Percentiles rank a stretch among this genome's conserved stretches.
Conservation (phyloP, 805 yeast genomes). For the Saccharomycopsis fodiens region DNA sequence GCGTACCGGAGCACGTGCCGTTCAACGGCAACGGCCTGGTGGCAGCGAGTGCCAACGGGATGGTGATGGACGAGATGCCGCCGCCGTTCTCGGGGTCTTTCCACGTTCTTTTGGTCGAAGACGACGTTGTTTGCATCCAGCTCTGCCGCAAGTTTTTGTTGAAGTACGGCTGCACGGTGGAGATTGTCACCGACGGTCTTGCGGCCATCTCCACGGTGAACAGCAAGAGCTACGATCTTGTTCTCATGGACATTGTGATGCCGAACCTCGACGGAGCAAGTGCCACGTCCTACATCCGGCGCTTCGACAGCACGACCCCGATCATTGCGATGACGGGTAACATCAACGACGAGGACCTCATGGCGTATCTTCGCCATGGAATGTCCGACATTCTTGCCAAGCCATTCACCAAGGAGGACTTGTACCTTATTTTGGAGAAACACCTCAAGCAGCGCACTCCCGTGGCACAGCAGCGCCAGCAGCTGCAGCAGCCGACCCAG, state of each 20-base stretch:
- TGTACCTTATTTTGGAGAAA: conserved; percentile 70
- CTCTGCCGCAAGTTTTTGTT: conserved; percentile 74
- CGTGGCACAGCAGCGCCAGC: conserved; percentile 20
- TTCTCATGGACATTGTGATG: conserved; percentile 84
- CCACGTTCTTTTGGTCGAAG: conserved; percentile 73
- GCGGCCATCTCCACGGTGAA: conserved; percentile 76
- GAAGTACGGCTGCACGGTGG: conserved; percentile 88
- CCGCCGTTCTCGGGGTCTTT: conserved; percentile 34
- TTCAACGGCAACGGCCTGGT: conserved; percentile 4
- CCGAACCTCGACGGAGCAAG: conserved; percentile 85
- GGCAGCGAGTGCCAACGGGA: conserved; percentile 13
- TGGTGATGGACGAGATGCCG: conserved; percentile 17
- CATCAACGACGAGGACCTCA: conserved; percentile 73
- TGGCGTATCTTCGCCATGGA: conserved; percentile 76
- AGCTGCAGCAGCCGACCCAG: conserved; percentile 6
- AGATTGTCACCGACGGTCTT: conserved; percentile 87
- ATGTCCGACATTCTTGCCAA: conserved; percentile 90
- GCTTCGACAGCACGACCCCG: conserved; percentile 79
- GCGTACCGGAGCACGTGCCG: not conserved
- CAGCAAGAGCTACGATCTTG: conserved; percentile 64
- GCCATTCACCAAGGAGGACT: conserved; percentile 85
- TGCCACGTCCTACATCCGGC: conserved; percentile 82
- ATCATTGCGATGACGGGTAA: conserved; percentile 93
- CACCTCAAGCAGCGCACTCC: conserved; percentile 50
- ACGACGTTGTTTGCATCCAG: conserved; percentile 75